Conservation (phyloP, 106 monocot species). For the Apostasia shenzhenica region DNA sequence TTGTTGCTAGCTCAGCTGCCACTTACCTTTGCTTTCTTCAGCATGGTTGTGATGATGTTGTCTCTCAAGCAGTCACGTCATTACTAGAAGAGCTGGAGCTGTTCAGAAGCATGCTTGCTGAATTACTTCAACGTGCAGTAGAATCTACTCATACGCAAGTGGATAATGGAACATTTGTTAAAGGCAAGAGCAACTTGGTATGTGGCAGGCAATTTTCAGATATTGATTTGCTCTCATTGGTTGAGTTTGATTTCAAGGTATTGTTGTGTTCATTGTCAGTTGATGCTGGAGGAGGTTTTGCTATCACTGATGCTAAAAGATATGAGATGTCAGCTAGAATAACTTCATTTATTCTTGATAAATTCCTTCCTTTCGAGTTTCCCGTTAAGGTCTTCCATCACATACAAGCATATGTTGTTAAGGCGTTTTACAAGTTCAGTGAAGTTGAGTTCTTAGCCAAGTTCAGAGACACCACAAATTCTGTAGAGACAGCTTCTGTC, state of each 20-base stretch:
- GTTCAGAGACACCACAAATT: constrained; percentile 12
- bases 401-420: constrained; percentile 64
- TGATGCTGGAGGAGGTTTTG: constrained; percentile 14
- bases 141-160: constrained; percentile 1
- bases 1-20: constrained; percentile 53
- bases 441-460: constrained; percentile 49
- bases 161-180: constrained; percentile 5
- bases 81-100: constrained; percentile 65
- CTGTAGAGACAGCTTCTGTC: constrained; percentile 6
- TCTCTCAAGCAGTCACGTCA: constrained; percentile 45
- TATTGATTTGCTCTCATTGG: constrained; percentile 70
- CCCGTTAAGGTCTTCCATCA: constrained; percentile 45
- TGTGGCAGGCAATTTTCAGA: constrained; percentile 22
- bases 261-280: constrained; percentile 36
- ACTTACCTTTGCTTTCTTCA: constrained; percentile 74
- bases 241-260: constrained; percentile 80
- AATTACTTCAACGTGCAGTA: constrained; percentile 4
- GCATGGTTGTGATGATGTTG: constrained; percentile 47
- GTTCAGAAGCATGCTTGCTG: constrained; percentile 44
- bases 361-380: constrained; percentile 55
- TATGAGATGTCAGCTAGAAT: constrained; percentile 31
- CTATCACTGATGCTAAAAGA: constrained; percentile 6
- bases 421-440: constrained; percentile 48
- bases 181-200: constrained; percentile 4
- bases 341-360: constrained; percentile 48